Conservation (phyloP, 2,329 filamentous ascomycete genomes). For the Zarea fungicola region DNA sequence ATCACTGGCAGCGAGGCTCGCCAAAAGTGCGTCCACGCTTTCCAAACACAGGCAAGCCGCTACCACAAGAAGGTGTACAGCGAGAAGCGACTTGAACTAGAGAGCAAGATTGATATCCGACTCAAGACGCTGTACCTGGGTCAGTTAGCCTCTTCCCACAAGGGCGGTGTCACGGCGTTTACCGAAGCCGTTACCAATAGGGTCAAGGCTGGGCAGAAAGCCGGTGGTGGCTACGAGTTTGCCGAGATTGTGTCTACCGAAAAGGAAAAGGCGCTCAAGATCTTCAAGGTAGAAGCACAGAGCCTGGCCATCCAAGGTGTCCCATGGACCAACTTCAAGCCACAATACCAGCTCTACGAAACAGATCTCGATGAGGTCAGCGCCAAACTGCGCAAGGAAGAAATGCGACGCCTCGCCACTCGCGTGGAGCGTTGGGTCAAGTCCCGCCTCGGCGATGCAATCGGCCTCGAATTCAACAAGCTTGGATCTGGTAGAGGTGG, state of each 20-base stretch:
- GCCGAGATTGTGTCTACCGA: conserved; percentile 85
- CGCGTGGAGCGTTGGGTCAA: conserved; percentile 92
- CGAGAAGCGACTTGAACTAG: conserved; percentile 78
- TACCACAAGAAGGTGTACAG: conserved; percentile 96
- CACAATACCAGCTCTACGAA: conserved; percentile 73
- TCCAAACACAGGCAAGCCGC: conserved; percentile 83
- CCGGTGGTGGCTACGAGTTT: conserved; percentile 87
- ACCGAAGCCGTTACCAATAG: conserved; percentile 79
- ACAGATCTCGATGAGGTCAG: conserved; percentile 91
- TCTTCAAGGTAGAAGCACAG: conserved; percentile 71
- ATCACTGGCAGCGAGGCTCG: conserved; percentile 66
- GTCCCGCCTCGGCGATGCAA: conserved; percentile 76
- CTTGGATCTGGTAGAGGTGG: conserved; percentile 84
- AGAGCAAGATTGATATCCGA: conserved; percentile 79
- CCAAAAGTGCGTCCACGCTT: conserved; percentile 69
- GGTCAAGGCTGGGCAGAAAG: conserved; percentile 90
- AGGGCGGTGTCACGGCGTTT: conserved; percentile 77
- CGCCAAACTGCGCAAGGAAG: conserved; percentile 78
- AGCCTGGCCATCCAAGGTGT: conserved; percentile 73
- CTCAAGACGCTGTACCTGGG: conserved; percentile 83
- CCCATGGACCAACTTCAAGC: conserved; percentile 79
- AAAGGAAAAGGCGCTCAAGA: conserved; percentile 68
- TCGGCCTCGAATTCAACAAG: conserved; percentile 94
- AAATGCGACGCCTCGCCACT: conserved; percentile 88
- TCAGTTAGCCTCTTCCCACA: conserved; percentile 86